Base-by-base conservation (phyloP, 106 monocot species). In the Vanilla planifolia region DNA sequence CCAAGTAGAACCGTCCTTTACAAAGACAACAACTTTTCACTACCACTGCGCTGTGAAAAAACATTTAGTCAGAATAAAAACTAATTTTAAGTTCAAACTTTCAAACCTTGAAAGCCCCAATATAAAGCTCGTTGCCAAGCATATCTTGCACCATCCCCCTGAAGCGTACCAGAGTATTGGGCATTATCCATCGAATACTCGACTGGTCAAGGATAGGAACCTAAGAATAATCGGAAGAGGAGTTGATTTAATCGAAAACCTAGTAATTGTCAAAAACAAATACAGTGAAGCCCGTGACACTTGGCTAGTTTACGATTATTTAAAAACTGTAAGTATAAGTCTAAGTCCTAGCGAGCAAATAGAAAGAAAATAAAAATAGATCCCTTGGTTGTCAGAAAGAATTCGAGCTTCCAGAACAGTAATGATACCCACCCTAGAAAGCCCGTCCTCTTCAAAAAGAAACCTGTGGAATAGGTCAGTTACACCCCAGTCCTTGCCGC, bases 141-240 rank as follows among this genome's bases (percentile, higher is more conserved):
- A 96, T 96, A 62, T 96, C 96, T 65, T 96, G 96, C 48, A 96
- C 77, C 90, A 91, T 96, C 55, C 91, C 96, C 59, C 96, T 84
- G 65, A 76, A 87, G 7, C 96, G 83, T 8, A 96, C 91, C 28
- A 96, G 77, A 8, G 91, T 68, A 43, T 91, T 96, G 19, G 86
- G 96, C 61, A 65, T 75, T 52, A 96, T 77, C 74, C 73, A 77
- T 44, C 35, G 62, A 56, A 69, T 58, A 59, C 51, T 88, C 16
- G 67, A 72, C 7, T 65, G 55, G 43, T 91, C 69, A 16, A 96
- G 78, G 43, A 87, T 48, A 1, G 91, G 96, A n/a, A 96, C 79
- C 96, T 96, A n/a, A n/a, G n/a, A n/a, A n/a, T 32, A 32, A 10
- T 27, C 4, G 9, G 9, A 32, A 30, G 9, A 30, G 16, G 5